These are phyloP conservation scores for Russula sp. DNA, from an alignment of 768 basidiomycete genomes.

Conservation along the genomic window DNA sequence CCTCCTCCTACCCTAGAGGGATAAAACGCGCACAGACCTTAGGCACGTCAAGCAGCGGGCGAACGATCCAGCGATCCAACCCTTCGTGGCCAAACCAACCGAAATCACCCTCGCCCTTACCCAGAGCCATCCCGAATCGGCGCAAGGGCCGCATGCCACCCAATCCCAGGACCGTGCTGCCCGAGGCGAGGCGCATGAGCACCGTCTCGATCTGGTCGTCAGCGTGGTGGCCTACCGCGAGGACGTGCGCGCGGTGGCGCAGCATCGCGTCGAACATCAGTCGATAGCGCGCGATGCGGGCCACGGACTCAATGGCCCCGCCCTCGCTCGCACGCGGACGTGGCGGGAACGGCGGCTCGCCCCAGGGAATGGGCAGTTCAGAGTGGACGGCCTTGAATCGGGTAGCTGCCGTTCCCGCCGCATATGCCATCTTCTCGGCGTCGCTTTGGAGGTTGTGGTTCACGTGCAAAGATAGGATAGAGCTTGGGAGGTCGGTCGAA, in stretches of 20 bases:
- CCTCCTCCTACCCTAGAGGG: no score
- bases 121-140: constrained; percentile 72
- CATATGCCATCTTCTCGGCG: constrained; percentile 48
- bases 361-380: constrained; percentile 51
- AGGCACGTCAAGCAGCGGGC: constrained; percentile 58
- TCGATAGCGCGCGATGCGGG: constrained; percentile 53
- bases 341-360: constrained; percentile 40
- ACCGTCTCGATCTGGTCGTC: constrained; percentile 84
- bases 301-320: constrained; percentile 44
- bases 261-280: constrained; percentile 44
- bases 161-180: constrained; percentile 49
- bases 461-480: constrained; percentile 52
- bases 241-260: constrained; percentile 29
- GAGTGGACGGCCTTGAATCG: constrained; percentile 40
- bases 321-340: constrained; percentile 38
- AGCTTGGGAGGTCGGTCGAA: constrained; percentile 1
- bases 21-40: constrained; percentile 43
- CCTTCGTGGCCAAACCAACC: constrained; percentile 46
- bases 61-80: constrained; percentile 60
- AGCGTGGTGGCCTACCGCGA: constrained; percentile 70
- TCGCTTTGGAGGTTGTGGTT: constrained; percentile 61
- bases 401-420: constrained; percentile 38
- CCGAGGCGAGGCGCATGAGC: constrained; percentile 57
- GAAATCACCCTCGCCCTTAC: constrained; percentile 27
- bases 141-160: constrained; percentile 62